Evolutionary conservation across 495 filamentous ascomycete genomes (phyloP).

Genomic region (Annulohypoxylon moriforme): DNA sequence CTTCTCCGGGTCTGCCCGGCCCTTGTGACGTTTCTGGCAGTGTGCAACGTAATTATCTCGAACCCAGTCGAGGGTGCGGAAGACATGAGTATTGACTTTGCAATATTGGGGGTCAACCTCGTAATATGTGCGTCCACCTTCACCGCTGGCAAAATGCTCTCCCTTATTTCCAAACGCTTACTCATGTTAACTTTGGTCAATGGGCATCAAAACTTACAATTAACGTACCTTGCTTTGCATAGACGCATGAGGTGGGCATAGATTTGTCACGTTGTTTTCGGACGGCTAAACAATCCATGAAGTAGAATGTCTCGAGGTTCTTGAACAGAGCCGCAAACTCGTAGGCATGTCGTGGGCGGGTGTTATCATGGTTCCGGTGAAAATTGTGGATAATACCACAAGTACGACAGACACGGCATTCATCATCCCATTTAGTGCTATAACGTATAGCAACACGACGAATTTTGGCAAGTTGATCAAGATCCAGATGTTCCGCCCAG

Average conservation of each 20-base stretch:
- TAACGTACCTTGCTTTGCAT: slow-evolving; percentile 35
- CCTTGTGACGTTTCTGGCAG: slow-evolving; percentile 35
- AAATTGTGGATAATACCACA: slow-evolving; percentile 41
- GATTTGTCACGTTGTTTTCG: slow-evolving; percentile 38
- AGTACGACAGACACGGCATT: slow-evolving; percentile 39
- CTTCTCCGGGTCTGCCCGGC: slow-evolving; percentile 34
- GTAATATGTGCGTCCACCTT: slow-evolving; percentile 46
- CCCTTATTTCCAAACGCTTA: slow-evolving; percentile 18
- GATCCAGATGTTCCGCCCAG: slow-evolving; percentile 43
- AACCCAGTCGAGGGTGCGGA: slow-evolving; percentile 43
- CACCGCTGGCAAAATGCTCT: slow-evolving; percentile 36
- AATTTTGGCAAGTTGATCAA: slow-evolving; percentile 45
- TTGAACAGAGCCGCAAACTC: slow-evolving; percentile 50
- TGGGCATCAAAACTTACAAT: neutral
- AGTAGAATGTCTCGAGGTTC: slow-evolving; percentile 50
- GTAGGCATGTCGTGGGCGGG: slow-evolving; percentile 44
- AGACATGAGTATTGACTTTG: slow-evolving; percentile 44
- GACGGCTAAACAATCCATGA: slow-evolving; percentile 48
- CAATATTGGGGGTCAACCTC: slow-evolving; percentile 42
- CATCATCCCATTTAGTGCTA: slow-evolving; percentile 46
- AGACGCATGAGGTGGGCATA: slow-evolving; percentile 8
- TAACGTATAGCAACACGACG: slow-evolving; percentile 49
- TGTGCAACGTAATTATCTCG: slow-evolving; percentile 45
- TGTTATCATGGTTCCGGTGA: slow-evolving; percentile 33
- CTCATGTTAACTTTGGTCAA: slow-evolving; percentile 17